Base-by-base conservation (phyloP, 2,329 filamentous ascomycete genomes). In the Fusarium citri region DNA sequence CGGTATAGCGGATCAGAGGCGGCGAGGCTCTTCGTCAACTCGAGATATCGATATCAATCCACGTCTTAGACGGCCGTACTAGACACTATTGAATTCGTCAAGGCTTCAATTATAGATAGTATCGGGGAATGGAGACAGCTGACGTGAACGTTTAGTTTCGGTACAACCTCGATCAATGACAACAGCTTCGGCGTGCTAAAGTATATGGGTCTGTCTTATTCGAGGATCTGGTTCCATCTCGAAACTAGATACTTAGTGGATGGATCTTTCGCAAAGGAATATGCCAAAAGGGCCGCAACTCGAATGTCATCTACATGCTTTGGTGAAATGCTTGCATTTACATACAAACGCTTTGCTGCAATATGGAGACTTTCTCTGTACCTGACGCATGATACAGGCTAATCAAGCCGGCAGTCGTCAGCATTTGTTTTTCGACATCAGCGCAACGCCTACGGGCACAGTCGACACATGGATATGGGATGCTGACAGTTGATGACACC, bases 1-100 rank as follows among this genome's bases (percentile, higher is more conserved):
- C 72, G 62, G 57, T 69, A 61, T 73, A 60, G 58, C 54, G 72
- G 72, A 69, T 73, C 66, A 53, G 58, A 70, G 68, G 60, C 57
- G 54, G 42, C 64, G 60, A 62, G 62, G 61, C 59, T 60, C 67
- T 68, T 47, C 12, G 18, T 40, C 45, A 41, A 62, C 41, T 40
- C 31, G 23, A 48, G 40, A 43, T 50, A 37, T 67, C 31, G 20
- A 60, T 40, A 56, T 57, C 26, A 43, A 34, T 31, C 10, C 20
- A 59, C 18, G 20, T 37, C 37, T 22, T 28, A n/a, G n/a, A 28
- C 22, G 53, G 43, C 22, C 7, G 10, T 14, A 37, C 30, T 31
- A 37, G 18, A 37, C n/a, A 37, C 4, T 20, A 23, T 30, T 23
- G 53, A 60, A 58, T 8, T 15, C n/a, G 18, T 48, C 14, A 11